Conservation (phyloP, 2,329 filamentous ascomycete species). For the Mariannaea sp. region DNA sequence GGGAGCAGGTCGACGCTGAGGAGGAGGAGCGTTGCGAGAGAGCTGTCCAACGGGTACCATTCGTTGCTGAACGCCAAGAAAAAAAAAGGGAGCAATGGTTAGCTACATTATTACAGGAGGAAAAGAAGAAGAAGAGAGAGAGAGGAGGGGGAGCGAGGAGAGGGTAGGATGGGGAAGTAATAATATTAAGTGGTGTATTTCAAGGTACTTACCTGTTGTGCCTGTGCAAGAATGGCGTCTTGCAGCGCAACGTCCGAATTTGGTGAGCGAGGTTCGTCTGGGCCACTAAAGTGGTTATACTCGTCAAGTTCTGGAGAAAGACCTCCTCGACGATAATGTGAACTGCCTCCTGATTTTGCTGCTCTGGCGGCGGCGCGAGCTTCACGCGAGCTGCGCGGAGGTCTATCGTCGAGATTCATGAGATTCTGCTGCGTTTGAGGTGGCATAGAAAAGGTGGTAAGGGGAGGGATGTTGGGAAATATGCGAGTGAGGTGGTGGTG, state of each 20-base stretch:
- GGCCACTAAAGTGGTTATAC: conserved; percentile 29
- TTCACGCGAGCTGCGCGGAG: conserved; percentile 34
- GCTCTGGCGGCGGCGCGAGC: conserved; percentile 33
- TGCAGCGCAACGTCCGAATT: conserved; percentile 38
- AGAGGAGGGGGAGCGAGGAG: neutral
- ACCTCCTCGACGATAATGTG: conserved; percentile 32
- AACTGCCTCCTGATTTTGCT: conserved; percentile 31
- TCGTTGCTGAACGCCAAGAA: conserved; percentile 35
- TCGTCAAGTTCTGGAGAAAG: conserved; percentile 36
- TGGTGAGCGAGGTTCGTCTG: conserved; percentile 35
- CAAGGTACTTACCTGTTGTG: conserved; percentile 38
- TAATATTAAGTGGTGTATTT: no score
- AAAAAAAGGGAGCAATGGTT: conserved; percentile 10
- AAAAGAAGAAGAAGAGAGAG: neutral
- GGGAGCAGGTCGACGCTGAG: conserved; percentile 26
- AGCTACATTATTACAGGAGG: conserved; percentile 3
- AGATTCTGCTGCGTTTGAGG: conserved; percentile 15
- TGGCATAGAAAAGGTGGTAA: conserved; percentile 6
- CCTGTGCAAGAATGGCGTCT: conserved; percentile 38
- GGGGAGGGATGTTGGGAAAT: neutral
- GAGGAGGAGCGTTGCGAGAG: conserved; percentile 25
- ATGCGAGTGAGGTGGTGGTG: neutral
- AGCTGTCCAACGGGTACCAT: conserved; percentile 35
- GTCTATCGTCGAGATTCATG: conserved; percentile 21
- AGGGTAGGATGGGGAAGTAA: neutral